phyloP scores from a whole-genome alignment of 2,329 filamentous ascomycete genomes.

The Calonectria honghensis region DNA sequence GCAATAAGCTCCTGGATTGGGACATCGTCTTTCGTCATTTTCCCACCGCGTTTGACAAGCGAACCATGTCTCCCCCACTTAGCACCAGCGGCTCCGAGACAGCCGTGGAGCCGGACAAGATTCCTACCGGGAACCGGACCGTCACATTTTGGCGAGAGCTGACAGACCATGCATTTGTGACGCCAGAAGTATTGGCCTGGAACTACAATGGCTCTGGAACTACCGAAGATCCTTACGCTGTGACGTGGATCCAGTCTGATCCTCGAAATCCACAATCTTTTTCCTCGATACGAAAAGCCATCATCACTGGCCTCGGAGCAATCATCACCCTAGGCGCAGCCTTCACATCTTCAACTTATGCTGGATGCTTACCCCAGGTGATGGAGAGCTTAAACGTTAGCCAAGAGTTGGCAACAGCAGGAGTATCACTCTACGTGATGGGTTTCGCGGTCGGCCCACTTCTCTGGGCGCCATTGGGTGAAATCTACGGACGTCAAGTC shows the following conservation, averaged over 20 bases:
- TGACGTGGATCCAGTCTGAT: slow-evolving; percentile 24
- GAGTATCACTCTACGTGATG: slow-evolving; percentile 47
- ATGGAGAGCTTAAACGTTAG: slow-evolving; percentile 1
- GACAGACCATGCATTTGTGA: slow-evolving; percentile 23
- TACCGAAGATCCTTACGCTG: background rate
- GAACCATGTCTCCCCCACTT: slow-evolving; percentile 20
- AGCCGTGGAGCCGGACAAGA: slow-evolving; percentile 25
- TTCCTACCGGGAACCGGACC: slow-evolving; percentile 4
- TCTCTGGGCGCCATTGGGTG: slow-evolving; percentile 83
- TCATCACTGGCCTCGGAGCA: slow-evolving; percentile 30
- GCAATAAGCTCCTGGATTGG: slow-evolving; percentile 15
- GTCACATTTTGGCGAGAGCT: slow-evolving; percentile 22
- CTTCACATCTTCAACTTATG: slow-evolving; percentile 30
- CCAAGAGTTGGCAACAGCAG: slow-evolving; percentile 26
- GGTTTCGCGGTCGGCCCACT: slow-evolving; percentile 79
- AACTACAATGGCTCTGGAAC: slow-evolving; percentile 32
- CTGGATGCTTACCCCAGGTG: slow-evolving; percentile 24
- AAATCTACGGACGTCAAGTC: slow-evolving; percentile 80
- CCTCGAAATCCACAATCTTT: slow-evolving; percentile 27
- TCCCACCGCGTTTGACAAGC: background rate
- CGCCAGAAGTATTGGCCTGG: slow-evolving; percentile 19
- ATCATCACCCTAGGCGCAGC: slow-evolving; percentile 29
- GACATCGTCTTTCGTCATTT: background rate
- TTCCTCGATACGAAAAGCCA: slow-evolving; percentile 14
- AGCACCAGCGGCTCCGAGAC: slow-evolving; percentile 18